Conservation (phyloP, 768 basidiomycete species). For the Termitomyces sp. region DNA sequence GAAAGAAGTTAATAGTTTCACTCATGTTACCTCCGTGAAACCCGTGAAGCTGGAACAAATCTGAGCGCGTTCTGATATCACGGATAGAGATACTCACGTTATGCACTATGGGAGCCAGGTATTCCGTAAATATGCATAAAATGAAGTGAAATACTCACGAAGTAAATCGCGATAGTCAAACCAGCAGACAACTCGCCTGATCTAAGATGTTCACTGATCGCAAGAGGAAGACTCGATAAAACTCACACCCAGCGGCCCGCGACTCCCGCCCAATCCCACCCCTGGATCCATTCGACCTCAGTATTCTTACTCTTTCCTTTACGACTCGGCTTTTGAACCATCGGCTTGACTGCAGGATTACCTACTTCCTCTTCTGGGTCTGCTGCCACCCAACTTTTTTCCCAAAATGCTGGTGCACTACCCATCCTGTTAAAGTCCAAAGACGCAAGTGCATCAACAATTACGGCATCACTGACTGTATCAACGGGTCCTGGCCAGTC, state of each 20-base stretch:
- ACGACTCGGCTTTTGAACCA: slow-evolving; percentile 6
- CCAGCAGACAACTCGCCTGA: slow-evolving; percentile 53
- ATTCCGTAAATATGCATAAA: background rate
- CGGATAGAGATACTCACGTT: slow-evolving; percentile 22
- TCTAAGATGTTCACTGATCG: background rate
- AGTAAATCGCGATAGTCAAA: slow-evolving; percentile 51
- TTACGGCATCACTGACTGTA: background rate
- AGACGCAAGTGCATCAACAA: slow-evolving; percentile 13
- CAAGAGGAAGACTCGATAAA: background rate
- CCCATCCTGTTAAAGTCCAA: slow-evolving; percentile 35
- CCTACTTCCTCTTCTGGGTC: background rate
- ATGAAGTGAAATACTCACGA: slow-evolving; percentile 26
- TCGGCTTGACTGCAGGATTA: background rate
- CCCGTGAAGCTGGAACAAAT: slow-evolving; percentile 12
- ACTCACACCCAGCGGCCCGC: slow-evolving; percentile 48
- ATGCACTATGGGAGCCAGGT: slow-evolving; percentile 22
- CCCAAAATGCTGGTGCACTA: slow-evolving; percentile 36
- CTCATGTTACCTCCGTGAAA: slow-evolving; percentile 19
- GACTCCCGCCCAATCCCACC: slow-evolving; percentile 59
- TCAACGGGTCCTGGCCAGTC: background rate
- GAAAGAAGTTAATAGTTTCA: slow-evolving; percentile 50
- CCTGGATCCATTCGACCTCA: slow-evolving; percentile 18
- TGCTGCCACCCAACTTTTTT: slow-evolving; percentile 4
- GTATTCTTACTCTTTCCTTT: slow-evolving; percentile 15
- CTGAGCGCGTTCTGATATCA: background rate